Evolutionary conservation across 495 filamentous ascomycete genomes (phyloP).

Genomic region (Lophiotrema nucula): DNA sequence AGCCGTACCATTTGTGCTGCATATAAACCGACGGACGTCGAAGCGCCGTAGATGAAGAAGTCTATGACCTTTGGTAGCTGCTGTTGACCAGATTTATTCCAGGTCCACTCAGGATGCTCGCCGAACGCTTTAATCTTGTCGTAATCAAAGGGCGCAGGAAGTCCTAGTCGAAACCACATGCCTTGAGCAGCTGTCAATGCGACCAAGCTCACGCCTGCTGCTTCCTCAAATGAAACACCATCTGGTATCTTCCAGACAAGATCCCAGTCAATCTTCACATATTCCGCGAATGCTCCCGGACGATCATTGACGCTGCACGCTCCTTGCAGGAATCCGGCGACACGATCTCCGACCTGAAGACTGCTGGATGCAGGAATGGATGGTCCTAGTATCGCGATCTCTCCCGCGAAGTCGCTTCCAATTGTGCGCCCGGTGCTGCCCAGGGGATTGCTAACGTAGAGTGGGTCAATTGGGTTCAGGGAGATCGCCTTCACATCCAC

Average conservation of each 20-base stretch:
- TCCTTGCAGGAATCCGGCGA: constrained; percentile 39
- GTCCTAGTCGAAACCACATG: constrained; percentile 39
- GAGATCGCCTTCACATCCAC: constrained; percentile 32
- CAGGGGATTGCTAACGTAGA: constrained; percentile 40
- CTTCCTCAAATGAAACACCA: constrained; percentile 34
- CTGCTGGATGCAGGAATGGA: constrained; percentile 8
- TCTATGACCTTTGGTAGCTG: neutral
- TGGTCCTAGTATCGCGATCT: constrained; percentile 33
- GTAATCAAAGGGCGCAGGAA: constrained; percentile 37
- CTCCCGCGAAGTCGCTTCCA: constrained; percentile 51
- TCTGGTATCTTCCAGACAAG: constrained; percentile 43
- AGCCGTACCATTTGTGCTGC: constrained; percentile 42
- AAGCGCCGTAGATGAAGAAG: constrained; percentile 46
- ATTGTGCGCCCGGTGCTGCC: constrained; percentile 38
- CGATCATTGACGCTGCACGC: constrained; percentile 42
- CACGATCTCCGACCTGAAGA: constrained; percentile 31
- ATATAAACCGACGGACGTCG: constrained; percentile 45
- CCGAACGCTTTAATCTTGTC: constrained; percentile 7
- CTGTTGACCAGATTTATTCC: neutral
- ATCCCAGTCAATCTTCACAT: constrained; percentile 36
- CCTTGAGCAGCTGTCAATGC: constrained; percentile 40
- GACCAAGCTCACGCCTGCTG: constrained; percentile 40
- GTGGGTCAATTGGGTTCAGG: constrained; percentile 42
- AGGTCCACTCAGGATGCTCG: constrained; percentile 14
- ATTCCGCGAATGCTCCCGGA: constrained; percentile 48